These are phyloP conservation scores for Eucalyptus caleyi DNA, from an alignment of 345 rosid genomes.

Conservation along the genomic window DNA sequence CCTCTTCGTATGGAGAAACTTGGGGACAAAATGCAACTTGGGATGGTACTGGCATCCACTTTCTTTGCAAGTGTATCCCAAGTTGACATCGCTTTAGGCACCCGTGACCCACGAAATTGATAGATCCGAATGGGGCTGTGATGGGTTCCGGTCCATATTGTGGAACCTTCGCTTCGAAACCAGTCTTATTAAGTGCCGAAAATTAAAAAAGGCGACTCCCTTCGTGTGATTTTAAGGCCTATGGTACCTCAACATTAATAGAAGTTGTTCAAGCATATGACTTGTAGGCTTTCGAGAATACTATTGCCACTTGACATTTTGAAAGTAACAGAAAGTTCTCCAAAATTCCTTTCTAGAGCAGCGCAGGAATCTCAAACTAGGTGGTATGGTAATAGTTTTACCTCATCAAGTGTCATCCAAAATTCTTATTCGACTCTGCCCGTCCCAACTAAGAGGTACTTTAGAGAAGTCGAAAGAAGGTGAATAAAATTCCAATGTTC, in stretches of 20 bases:
- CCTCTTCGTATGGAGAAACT: background rate
- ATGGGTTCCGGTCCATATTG: background rate
- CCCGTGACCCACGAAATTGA: background rate
- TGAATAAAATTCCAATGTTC: background rate
- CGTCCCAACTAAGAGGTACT: background rate
- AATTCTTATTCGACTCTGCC: background rate
- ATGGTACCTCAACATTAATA: background rate
- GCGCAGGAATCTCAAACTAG: background rate
- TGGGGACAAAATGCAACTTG: background rate
- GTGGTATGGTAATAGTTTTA: background rate
- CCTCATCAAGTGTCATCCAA: background rate
- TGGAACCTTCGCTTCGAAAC: background rate
- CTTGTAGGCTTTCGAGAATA: background rate
- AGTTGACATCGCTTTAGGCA: background rate
- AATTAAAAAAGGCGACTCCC: background rate
- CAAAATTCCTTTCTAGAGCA: background rate
- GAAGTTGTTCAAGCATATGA: background rate
- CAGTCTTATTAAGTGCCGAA: background rate
- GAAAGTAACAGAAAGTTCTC: background rate
- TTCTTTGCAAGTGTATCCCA: background rate
- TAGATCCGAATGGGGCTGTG: background rate
- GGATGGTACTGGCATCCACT: background rate
- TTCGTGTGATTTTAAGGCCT: background rate
- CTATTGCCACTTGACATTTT: background rate
- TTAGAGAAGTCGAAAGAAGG: background rate